A percentile compares a stretch with the other conserved stretches of the same genome.
phyloP scores from a whole-genome alignment of 805 yeast genomes.

The Candida parachauliodes region DNA sequence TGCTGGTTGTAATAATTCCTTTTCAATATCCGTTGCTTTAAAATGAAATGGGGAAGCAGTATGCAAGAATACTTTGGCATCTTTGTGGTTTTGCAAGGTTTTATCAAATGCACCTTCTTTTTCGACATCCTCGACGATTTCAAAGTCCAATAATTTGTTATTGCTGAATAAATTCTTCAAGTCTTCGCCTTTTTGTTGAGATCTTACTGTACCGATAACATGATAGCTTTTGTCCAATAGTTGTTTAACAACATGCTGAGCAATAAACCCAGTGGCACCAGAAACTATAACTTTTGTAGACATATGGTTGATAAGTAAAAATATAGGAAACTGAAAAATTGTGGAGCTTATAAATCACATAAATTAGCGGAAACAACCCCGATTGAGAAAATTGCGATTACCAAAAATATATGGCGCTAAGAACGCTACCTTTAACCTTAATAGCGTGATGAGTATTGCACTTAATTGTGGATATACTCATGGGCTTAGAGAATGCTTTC shows the following conservation, averaged over 20 bases:
- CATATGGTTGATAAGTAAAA: constrained; percentile 5
- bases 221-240: constrained; percentile 38
- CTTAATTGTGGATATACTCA: too few relatives aligned
- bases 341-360: too few relatives aligned
- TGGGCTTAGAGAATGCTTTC: too few relatives aligned
- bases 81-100: constrained; percentile 45
- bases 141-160: constrained; percentile 36
- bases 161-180: constrained; percentile 19
- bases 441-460: too few relatives aligned
- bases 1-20: constrained; percentile 55
- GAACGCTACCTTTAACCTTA: too few relatives aligned
- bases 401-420: background rate
- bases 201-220: constrained; percentile 53
- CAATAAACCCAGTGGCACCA: constrained; percentile 56
- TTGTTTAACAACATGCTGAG: constrained; percentile 44
- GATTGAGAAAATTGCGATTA: background rate
- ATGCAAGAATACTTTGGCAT: constrained; percentile 53
- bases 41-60: constrained; percentile 59
- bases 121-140: constrained; percentile 46
- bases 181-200: constrained; percentile 39
- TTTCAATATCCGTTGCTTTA: constrained; percentile 41
- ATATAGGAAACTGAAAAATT: background rate
- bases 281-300: constrained; percentile 43
- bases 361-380: background rate
- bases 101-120: constrained; percentile 43